phyloP scores from a whole-genome alignment of 2,329 filamentous ascomycete species.

The Aplosporella prunicola region DNA sequence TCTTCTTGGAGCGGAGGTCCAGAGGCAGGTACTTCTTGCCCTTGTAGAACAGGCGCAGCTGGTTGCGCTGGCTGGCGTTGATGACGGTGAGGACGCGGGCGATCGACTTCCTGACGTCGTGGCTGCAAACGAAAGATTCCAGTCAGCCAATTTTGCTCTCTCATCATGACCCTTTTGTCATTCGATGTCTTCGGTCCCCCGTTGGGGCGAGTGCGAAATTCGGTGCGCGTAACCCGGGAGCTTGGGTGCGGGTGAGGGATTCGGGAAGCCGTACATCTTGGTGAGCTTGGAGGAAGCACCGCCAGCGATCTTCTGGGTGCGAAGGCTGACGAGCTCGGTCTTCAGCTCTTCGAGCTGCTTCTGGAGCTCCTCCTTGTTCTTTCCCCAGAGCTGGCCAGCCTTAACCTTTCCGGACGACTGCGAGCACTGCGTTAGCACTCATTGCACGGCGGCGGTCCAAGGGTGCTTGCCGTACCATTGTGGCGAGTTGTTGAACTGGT shows the following conservation, averaged over 20 bases:
- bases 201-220: constrained; percentile 1
- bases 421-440: constrained; percentile 21
- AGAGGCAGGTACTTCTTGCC: constrained; percentile 99
- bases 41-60: constrained; percentile 99
- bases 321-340: constrained; percentile 89
- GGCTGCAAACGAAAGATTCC: constrained; percentile 47
- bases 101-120: constrained; percentile 99
- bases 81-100: constrained; percentile 98
- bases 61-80: constrained; percentile 97
- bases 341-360: constrained; percentile 94
- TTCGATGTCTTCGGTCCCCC: neutral
- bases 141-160: constrained; percentile 11
- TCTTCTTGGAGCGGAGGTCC: constrained; percentile 97
- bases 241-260: constrained; percentile 18
- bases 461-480: constrained; percentile 24
- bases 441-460: neutral
- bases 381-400: constrained; percentile 93
- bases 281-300: constrained; percentile 92
- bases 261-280: constrained; percentile 67
- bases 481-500: constrained; percentile 19
- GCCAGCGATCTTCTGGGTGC: constrained; percentile 94
- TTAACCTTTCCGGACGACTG: constrained; percentile 72
- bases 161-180: neutral
- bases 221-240: neutral
- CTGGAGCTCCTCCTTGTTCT: constrained; percentile 97